Percentiles rank a stretch among this genome's conserved stretches.
These are phyloP conservation scores for Aspergillus novoparasiticus DNA, from an alignment of 2,329 filamentous ascomycete genomes.

Conservation along the genomic window DNA sequence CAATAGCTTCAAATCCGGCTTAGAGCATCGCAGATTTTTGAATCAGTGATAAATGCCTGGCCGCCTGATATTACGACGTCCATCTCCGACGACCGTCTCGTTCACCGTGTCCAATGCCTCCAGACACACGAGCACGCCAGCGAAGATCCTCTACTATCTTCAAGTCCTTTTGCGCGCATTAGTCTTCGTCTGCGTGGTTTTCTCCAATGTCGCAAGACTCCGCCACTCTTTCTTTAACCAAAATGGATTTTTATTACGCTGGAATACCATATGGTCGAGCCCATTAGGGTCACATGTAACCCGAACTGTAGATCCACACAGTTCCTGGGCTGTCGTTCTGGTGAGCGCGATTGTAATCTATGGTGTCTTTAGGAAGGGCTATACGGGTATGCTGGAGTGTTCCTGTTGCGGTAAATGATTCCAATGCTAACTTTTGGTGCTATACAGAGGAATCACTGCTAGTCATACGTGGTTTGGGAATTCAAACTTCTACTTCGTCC, in stretches of 20 bases:
- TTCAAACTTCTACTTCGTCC: slow-evolving; percentile 79
- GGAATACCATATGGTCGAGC: slow-evolving; percentile 38
- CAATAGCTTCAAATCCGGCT: background rate
- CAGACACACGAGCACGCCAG: slow-evolving; percentile 47
- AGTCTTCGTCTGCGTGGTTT: slow-evolving; percentile 44
- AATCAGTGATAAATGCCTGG: slow-evolving; percentile 59
- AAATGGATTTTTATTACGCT: slow-evolving; percentile 30
- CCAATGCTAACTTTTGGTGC: slow-evolving; percentile 34
- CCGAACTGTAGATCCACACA: slow-evolving; percentile 40
- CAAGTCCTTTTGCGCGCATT: slow-evolving; percentile 49
- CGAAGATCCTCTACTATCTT: slow-evolving; percentile 47
- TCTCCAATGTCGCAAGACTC: slow-evolving; percentile 38
- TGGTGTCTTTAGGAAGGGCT: slow-evolving; percentile 50
- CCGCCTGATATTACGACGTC: slow-evolving; percentile 48
- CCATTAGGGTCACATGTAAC: slow-evolving; percentile 34
- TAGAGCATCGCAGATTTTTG: background rate
- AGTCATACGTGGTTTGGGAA: slow-evolving; percentile 82
- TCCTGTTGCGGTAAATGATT: slow-evolving; percentile 18
- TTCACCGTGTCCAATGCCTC: slow-evolving; percentile 88
- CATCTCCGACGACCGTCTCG: slow-evolving; percentile 85
- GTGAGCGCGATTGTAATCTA: slow-evolving; percentile 46
- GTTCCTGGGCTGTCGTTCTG: slow-evolving; percentile 46
- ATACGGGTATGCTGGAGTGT: slow-evolving; percentile 49
- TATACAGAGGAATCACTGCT: slow-evolving; percentile 78
- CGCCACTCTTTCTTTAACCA: slow-evolving; percentile 31